Base-by-base conservation (phyloP, 768 basidiomycete species). In the Dioszegia crocea region DNA sequence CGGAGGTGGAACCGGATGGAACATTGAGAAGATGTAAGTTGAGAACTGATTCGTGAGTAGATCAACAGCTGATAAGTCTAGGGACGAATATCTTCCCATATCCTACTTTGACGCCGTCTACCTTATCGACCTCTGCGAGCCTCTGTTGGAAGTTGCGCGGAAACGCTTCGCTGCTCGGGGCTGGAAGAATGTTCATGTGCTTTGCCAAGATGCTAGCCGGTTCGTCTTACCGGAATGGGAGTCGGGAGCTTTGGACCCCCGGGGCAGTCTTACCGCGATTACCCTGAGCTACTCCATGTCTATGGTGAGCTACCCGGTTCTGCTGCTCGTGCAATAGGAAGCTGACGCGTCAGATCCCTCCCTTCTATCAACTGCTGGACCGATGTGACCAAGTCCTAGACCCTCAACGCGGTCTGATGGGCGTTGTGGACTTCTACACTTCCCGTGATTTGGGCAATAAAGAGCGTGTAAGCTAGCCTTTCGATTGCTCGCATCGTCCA, bases 1-100 rank as follows among this genome's bases (percentile, higher is more conserved):
- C 56, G 86, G 87, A 16, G 88, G 87, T 30, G 88, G 87, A 26
- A 88, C 87, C 12, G 84, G 84, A 5, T 84, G 84, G 78, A 88
- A 87, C 70, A 83, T 88, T 65, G 86, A 88, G 74, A 78, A 83
- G 58, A 88, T 88, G 71, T 68, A 36, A 57, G 66, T 38, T 55
- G 33, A 40, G 14, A 6, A 19, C 11, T 6, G 21, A 16, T 14
- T 6, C 16, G 36, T 17, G 9, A 31, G n/a, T 31, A 49, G 30
- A 24, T 16, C 6, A 33, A 33, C 16, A 59, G 57, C 49, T 60
- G 19, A 39, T 29, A 30, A n/a, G 12, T 26, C 23, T 14, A 76
- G 74, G 87, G 80, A 76, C 61, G 71, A 85, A 73, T 82, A 81
- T 60, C 63, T 81, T 47, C 80, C 84, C 10, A 78, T 88, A 49